Conservation (phyloP, 306 rosid species). For the Cicer yamashitae region DNA sequence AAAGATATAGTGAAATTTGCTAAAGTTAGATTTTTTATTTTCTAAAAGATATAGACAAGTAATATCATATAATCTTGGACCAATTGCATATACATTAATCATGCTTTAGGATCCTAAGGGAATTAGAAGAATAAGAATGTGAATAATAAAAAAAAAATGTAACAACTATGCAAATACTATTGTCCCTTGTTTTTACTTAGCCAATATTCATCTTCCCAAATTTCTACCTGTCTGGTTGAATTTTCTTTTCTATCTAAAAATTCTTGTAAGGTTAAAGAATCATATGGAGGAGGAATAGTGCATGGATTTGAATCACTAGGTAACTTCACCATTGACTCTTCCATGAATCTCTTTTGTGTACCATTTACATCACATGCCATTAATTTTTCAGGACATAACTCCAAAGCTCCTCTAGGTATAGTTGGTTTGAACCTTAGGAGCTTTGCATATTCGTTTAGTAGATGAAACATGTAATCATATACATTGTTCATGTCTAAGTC, state of each 20-base stretch:
- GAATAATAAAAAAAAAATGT: background rate
- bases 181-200: conserved; percentile 21
- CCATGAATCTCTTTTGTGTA: conserved; percentile 61
- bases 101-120: background rate
- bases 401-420: conserved; percentile 59
- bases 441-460: conserved; percentile 72
- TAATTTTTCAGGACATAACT: conserved; percentile 52
- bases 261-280: conserved; percentile 42
- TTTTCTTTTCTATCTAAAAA: conserved; percentile 48
- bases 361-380: conserved; percentile 52
- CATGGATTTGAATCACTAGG: conserved; percentile 67
- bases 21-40: too few relatives aligned
- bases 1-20: too few relatives aligned
- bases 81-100: background rate
- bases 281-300: conserved; percentile 62
- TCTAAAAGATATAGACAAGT: too few relatives aligned
- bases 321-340: conserved; percentile 68
- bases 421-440: conserved; percentile 68
- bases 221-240: conserved; percentile 60
- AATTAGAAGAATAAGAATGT: background rate
- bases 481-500: conserved; percentile 72
- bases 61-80: background rate
- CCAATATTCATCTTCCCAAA: conserved; percentile 69
- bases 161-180: conserved; percentile 9
- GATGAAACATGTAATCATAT: conserved; percentile 84